These are phyloP conservation scores for Carex myosuroides DNA, from an alignment of 176 grass and related monocot genomes.

Conservation along the genomic window DNA sequence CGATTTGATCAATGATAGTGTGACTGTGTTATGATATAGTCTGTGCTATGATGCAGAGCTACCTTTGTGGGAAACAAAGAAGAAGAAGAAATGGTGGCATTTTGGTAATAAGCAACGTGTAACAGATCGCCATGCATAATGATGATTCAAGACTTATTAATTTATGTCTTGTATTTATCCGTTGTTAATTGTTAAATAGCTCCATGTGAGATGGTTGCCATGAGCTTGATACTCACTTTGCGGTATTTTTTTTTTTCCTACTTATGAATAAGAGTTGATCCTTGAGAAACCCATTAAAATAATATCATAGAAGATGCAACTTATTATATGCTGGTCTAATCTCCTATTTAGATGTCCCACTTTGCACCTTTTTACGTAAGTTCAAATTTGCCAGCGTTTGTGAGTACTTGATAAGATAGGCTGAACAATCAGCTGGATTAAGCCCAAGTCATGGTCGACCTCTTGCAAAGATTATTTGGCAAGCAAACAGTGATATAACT, in stretches of 20 bases:
- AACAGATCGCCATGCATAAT: not conserved
- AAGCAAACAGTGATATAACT: not conserved
- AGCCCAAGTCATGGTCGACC: too few species aligned
- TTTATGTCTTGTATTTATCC: constrained; percentile 7
- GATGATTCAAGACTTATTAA: not conserved
- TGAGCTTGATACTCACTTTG: not conserved
- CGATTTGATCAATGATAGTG: not conserved
- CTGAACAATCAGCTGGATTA: too few species aligned
- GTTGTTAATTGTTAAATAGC: not conserved
- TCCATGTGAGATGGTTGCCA: not conserved
- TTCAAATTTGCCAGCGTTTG: not conserved
- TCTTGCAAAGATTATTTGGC: not conserved
- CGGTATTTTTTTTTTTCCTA: not conserved
- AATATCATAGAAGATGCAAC: not conserved
- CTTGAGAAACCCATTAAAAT: not conserved
- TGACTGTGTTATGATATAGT: not conserved
- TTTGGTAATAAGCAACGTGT: constrained; percentile 38
- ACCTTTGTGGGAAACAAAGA: constrained; percentile 44
- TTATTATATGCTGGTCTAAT: not conserved
- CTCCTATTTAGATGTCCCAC: not conserved
- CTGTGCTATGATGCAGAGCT: constrained; percentile 32
- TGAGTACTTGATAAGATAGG: too few species aligned
- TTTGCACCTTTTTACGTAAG: not conserved
- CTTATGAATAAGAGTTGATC: not conserved
- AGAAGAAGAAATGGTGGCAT: constrained; percentile 92